Evolutionary conservation across 2,329 filamentous ascomycete species (phyloP), one percentile per base, ranked within the genome.

Genomic region (Alternaria tenuissima): DNA sequence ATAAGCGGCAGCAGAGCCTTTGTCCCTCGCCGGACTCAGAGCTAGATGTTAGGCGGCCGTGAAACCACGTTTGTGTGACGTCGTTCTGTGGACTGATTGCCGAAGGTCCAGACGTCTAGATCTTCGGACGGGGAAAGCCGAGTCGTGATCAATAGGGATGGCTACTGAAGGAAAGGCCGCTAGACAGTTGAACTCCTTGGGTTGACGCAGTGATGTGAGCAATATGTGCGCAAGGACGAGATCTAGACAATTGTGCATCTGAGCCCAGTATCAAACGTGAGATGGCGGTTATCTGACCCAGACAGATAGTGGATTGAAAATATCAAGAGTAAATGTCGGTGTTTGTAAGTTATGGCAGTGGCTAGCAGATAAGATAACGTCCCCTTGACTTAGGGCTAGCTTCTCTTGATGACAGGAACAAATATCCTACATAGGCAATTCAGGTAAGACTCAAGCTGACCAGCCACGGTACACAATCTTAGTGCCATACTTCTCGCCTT

Each of bases 381-480:
- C 16, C 12, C 28, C 38, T 7, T 22, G 28, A 12, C 24, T 24
- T 39, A 18, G 16, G 28, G 39, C 51, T 43, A 43, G 39, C 39
- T 24, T 49, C n/a, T 34, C 14, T 32, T 20, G 7, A 18, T 32
- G 18, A n/a, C 16, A 1, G 26, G 9, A 41, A 22, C 41, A 30
- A 30, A 36, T 8, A 48, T 42, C 12, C 28, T 38, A 43, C 46
- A 20, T 57, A 32, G 14, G 18, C 32, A 16, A 49, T 9, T 20
- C 16, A 41, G 18, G 5, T 7, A 28, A 22, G 22, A 20, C 55
- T 69, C 30, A 77, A 22, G 69, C 88, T 77, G 89, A 88, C 94
- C 94, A 98, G 0, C 88, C 92, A 74, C 88, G 89, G 81, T 97
- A 98, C 64, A 96, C 89, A 67, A 90, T 93, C 65, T 88, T 88